A percentile compares a stretch with the other conserved stretches of the same genome.
These are phyloP conservation scores for Aureobasidium sp. DNA, from an alignment of 2,329 filamentous ascomycete genomes.

Conservation along the genomic window DNA sequence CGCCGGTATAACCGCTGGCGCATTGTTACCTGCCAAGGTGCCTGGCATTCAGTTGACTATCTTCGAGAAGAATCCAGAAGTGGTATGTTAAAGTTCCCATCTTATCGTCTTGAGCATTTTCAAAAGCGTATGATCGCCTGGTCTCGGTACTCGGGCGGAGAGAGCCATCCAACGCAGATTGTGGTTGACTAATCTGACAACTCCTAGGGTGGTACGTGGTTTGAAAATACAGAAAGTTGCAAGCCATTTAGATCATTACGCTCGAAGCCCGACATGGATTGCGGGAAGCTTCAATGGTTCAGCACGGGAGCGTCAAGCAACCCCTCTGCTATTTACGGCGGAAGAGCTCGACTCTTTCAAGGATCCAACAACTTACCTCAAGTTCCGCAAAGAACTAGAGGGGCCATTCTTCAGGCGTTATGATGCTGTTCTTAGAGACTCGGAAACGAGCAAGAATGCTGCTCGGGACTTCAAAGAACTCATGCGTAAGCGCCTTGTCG, in stretches of 20 bases:
- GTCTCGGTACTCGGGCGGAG: too few relatives aligned
- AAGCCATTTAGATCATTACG: constrained; percentile 53
- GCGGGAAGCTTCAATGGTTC: constrained; percentile 49
- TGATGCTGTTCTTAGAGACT: constrained; percentile 29
- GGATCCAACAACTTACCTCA: constrained; percentile 52
- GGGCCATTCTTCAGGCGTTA: constrained; percentile 50
- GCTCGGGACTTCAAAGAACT: constrained; percentile 20
- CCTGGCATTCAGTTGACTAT: constrained; percentile 58
- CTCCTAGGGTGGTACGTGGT: constrained; percentile 42
- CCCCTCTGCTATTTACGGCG: constrained; percentile 46
- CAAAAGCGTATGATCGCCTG: too few relatives aligned
- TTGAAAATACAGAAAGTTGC: constrained; percentile 42
- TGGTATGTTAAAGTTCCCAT: constrained; percentile 38
- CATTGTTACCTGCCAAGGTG: constrained; percentile 59
- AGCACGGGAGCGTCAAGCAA: constrained; percentile 38
- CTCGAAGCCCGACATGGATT: constrained; percentile 59
- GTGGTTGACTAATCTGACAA: too few relatives aligned
- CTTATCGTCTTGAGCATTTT: too few relatives aligned
- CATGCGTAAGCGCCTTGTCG: constrained; percentile 44
- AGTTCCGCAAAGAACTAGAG: constrained; percentile 33
- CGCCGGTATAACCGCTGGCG: constrained; percentile 54
- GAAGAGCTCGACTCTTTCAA: constrained; percentile 50
- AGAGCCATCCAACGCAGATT: too few relatives aligned
- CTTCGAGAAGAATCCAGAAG: constrained; percentile 59
- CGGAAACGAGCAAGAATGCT: constrained; percentile 23